Evolutionary conservation across 352 stramenopile species (phyloP), one percentile per base, ranked within the genome.

Genomic region (Phytopythium sindhum): DNA sequence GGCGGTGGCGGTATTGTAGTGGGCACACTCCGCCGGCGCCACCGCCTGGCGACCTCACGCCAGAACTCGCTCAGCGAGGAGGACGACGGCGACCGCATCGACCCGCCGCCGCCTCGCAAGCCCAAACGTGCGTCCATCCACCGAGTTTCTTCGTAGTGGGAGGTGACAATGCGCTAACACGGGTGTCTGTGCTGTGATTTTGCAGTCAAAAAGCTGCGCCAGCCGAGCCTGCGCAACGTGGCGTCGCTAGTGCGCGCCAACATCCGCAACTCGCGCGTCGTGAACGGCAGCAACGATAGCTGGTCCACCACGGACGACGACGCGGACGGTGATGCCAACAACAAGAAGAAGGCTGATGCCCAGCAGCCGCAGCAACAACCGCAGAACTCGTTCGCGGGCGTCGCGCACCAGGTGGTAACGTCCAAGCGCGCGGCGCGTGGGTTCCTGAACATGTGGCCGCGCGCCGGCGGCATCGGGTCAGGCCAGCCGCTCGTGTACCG

Each of bases 371-470:
- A 28, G 44, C 44, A 2, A n/a, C 44, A 28, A 6, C 45, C 10
- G 45, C 45, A 52, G 11, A 76, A 69, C 54, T 84, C 80, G 23
- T 93, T 93, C 67, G 87, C 87, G 14, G 81, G 80, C 15, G 76
- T 95, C 0, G 87, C 87, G 51, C 78, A 90, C 14, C 80, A 92
- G 54, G 70, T 95, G 19, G 84, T 95, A 63, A 81, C 78, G 28
- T 77, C 85, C 2, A 74, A 84, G 69, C 85, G 87, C 19, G 87
- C 85, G 5, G 84, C 83, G 1, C 80, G 71, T 35, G 84, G 84
- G 1, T 92, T 95, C 47, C 48, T 92, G 35, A 78, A 74, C 39
- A 93, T 95, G 86, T 95, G 86, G 86, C 72, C 72, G 37, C 82
- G 76, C 48, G 74, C 78, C 57, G 35, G 35, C 19, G 55, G 33